Evolutionary conservation across 192 early-diverging fungal species (phyloP), one percentile per base, ranked within the genome.

Genomic region (Allomyces macrogynus): DNA sequence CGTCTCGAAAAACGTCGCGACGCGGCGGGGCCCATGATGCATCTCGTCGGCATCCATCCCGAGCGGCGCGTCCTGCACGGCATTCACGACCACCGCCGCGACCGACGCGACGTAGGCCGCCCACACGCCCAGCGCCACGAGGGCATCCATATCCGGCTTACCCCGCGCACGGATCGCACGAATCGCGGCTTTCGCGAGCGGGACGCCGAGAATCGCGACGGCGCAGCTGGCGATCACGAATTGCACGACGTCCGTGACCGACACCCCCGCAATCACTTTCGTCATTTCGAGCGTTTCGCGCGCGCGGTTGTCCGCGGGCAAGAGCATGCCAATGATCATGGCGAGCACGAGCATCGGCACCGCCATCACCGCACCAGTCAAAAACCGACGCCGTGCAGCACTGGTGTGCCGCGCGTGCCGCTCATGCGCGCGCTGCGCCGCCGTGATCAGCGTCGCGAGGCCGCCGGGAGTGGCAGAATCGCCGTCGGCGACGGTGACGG

Each of bases 111-210:
- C 62, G 67, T 89, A 90, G 10, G 88, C 86, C 0, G 85, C 84
- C 23, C 79, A 77, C 0, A 84, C 90, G 9, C 88, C 88, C 20
- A 90, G 68, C 0, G 82, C 81, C 1, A 92, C 84, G 4, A 89
- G 63, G 3, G 87, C 86, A 66, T 92, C 87, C 89, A 91, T 92
- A 67, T 87, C 88, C 26, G 87, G 84, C 5, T 78, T 76, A 23
- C 70, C 73, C 10, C 81, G 69, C 69, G 83, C 81, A 5, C 77
- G 64, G 9, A 89, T 65, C 11, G 84, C 79, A 54, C 72, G 78
- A 66, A 76, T 87, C 0, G 86, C 83, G 43, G 84, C 84, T 16
- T 61, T 24, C 60, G 87, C 89, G 74, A 89, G 89, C 32, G 84
- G 75, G 43, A 61, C 54, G 9, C 87, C 89, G 4, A 89, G 66